Evolutionary conservation across 164 flowering plant genomes (phyloP).

Genomic region (Umbellularia californica): DNA sequence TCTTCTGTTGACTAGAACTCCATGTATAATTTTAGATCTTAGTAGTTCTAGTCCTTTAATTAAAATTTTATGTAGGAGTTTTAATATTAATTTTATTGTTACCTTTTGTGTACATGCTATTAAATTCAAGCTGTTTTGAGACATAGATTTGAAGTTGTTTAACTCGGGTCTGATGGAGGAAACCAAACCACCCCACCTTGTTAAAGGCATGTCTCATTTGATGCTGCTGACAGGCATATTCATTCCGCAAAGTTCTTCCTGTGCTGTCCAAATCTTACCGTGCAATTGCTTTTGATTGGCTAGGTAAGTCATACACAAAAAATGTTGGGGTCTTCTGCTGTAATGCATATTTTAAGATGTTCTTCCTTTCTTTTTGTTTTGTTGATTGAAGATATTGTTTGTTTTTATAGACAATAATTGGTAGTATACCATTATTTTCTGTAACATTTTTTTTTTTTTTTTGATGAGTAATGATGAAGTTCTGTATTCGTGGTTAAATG

Average conservation of each 20-base stretch:
- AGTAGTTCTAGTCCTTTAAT: not conserved
- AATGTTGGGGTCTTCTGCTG: not conserved
- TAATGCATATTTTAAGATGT: not conserved
- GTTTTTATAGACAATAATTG: no score
- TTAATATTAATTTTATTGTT: not conserved
- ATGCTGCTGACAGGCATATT: slow-evolving; percentile 62
- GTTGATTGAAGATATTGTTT: not conserved
- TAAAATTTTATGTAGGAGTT: not conserved
- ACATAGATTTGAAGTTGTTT: slow-evolving; percentile 2
- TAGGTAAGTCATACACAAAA: slow-evolving; percentile 44
- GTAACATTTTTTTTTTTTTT: no score
- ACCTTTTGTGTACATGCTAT: not conserved
- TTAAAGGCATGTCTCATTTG: not conserved
- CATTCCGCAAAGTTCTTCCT: slow-evolving; percentile 84
- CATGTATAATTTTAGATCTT: not conserved
- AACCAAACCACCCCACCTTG: not conserved
- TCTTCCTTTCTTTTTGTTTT: not conserved
- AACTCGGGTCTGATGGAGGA: slow-evolving; percentile 7
- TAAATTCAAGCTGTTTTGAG: not conserved
- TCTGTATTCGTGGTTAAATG: no score
- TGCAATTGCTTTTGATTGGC: slow-evolving; percentile 90
- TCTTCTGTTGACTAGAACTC: not conserved
- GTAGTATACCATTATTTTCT: not conserved
- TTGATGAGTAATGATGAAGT: not conserved
- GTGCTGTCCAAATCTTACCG: slow-evolving; percentile 62